Evolutionary conservation across 2,329 filamentous ascomycete species (phyloP).

Genomic region (Arthroderma uncinatum): DNA sequence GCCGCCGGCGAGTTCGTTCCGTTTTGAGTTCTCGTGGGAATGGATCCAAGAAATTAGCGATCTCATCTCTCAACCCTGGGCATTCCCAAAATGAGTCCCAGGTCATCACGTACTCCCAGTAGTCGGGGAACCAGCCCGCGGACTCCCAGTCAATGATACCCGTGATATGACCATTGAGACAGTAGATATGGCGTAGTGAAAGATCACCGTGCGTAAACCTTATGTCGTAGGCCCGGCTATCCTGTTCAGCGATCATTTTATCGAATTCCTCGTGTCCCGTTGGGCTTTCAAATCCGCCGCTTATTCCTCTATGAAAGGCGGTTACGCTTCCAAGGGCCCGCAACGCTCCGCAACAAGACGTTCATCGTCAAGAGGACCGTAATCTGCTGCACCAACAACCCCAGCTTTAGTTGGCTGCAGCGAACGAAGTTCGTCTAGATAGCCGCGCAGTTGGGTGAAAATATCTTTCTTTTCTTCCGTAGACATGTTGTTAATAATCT

Average conservation of each 20-base stretch:
- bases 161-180: conserved; percentile 8
- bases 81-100: conserved; percentile 19
- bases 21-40: conserved; percentile 31
- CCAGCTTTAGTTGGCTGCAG: conserved; percentile 9
- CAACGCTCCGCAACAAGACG: conserved; percentile 19
- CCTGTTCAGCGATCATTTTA: conserved; percentile 7
- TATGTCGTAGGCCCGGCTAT: conserved; percentile 4
- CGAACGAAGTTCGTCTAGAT: conserved; percentile 14
- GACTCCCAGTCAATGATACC: conserved; percentile 35
- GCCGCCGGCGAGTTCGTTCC: conserved; percentile 31
- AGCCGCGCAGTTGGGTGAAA: conserved; percentile 10
- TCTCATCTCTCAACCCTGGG: conserved; percentile 19
- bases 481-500: conserved; percentile 14
- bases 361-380: conserved; percentile 21
- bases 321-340: conserved; percentile 25
- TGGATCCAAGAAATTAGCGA: conserved; percentile 30
- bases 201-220: conserved; percentile 23
- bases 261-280: conserved; percentile 7
- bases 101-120: conserved; percentile 36
- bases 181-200: conserved; percentile 22
- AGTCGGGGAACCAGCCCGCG: conserved; percentile 34
- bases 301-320: conserved; percentile 26
- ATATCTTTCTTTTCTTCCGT: conserved; percentile 7
- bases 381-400: conserved; percentile 13
- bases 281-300: conserved; percentile 17